Percentiles rank a stretch among this genome's conserved stretches.
These are phyloP conservation scores for Gnomoniopsis sp. DNA, from an alignment of 2,329 filamentous ascomycete genomes.

Conservation along the genomic window DNA sequence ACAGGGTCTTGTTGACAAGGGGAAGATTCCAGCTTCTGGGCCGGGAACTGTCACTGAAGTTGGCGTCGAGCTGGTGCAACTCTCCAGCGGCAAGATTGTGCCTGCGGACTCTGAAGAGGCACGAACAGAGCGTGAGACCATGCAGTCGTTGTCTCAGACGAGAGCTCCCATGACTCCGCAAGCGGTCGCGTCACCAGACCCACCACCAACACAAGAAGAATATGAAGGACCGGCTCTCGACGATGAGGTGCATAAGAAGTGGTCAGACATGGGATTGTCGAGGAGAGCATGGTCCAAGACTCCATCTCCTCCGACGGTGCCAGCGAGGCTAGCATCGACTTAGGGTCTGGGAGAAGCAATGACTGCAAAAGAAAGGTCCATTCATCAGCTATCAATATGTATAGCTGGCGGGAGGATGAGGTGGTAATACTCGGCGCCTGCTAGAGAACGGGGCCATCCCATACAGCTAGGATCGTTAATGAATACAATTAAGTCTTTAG, in stretches of 20 bases:
- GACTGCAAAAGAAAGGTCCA: too few relatives aligned
- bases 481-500: too few relatives aligned
- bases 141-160: background rate
- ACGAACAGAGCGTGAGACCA: background rate
- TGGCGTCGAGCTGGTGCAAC: conserved; percentile 2
- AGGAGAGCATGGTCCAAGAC: conserved; percentile 6
- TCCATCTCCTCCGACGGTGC: background rate
- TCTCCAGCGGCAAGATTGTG: conserved; percentile 6
- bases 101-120: conserved; percentile 5
- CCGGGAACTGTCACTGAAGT: background rate
- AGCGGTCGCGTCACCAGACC: background rate
- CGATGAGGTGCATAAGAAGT: conserved; percentile 6
- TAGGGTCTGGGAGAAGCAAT: too few relatives aligned
- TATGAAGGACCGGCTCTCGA: background rate
- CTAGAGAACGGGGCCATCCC: too few relatives aligned
- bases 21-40: background rate
- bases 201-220: background rate
- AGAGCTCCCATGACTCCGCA: background rate
- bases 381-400: too few relatives aligned
- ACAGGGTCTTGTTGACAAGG: background rate
- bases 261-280: conserved; percentile 7
- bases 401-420: too few relatives aligned
- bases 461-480: too few relatives aligned
- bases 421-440: too few relatives aligned
- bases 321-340: too few relatives aligned